Base-by-base conservation (phyloP, 2,329 filamentous ascomycete genomes). In the Pyrenochaeta sp. region DNA sequence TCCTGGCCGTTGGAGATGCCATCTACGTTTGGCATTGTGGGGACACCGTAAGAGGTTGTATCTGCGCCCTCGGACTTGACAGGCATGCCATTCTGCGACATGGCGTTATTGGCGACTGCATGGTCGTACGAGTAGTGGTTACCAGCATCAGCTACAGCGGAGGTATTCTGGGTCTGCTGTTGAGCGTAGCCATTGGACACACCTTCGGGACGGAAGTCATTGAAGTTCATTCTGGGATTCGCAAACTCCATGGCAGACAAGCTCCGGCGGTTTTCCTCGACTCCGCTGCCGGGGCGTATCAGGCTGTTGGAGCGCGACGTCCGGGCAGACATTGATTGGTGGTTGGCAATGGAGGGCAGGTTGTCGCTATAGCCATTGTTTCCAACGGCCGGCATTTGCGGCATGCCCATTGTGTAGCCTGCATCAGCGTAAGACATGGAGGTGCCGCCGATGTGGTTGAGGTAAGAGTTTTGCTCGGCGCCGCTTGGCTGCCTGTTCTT, bases 231-330 rank as follows among this genome's bases (percentile, higher is more conserved):
- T 43, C 70, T 58, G n/a, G 60, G 52, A 45, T 69, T 72, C 17
- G 59, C 64, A 49, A 73, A 73, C 35, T 75, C 72, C 33, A 75
- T 55, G 7, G 67, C 68, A 7, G 71, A 74, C 62, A 75, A 67
- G 61, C 71, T 75, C 31, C 74, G 64, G 37, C 74, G 63, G 50
- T 75, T 73, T 44, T 76, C 72, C 42, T 73, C 71, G 20, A 70
- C 69, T 11, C 73, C 69, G 47, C 63, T 74, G 48, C 64, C 67
- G 15, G 78, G 78, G 14, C 75, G 75, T 50, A 81, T 80, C 59
- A 82, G 62, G 66, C 79, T 81, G 69, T 81, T 82, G 18, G 80
- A 79, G 45, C 80, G 70, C 47, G 80, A 82, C 6, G 79, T 79
- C 21, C 80, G 73, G 45, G 76, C 77, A 44, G 80, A 82, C 66